Conservation (phyloP, 2,329 filamentous ascomycete genomes). For the Fusarium sp. region DNA sequence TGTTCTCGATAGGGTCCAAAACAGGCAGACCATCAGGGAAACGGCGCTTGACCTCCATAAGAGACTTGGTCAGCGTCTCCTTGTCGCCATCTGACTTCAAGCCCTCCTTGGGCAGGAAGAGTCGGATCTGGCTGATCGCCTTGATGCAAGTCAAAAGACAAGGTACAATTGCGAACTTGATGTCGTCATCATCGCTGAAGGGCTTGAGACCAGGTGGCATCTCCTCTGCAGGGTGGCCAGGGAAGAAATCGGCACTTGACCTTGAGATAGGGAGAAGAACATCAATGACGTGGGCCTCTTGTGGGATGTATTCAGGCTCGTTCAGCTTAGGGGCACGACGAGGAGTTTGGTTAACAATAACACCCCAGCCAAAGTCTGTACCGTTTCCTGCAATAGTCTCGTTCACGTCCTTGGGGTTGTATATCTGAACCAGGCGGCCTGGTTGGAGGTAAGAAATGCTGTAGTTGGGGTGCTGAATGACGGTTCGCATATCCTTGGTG, state of each 20-base stretch:
- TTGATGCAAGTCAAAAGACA: slow-evolving; percentile 89
- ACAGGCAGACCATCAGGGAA: slow-evolving; percentile 94
- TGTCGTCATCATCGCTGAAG: slow-evolving; percentile 47
- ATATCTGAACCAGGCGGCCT: slow-evolving; percentile 89
- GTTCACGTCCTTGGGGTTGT: slow-evolving; percentile 69
- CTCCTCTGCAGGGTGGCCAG: slow-evolving; percentile 53
- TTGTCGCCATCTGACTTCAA: slow-evolving; percentile 75
- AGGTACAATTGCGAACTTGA: slow-evolving; percentile 68
- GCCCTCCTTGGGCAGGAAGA: slow-evolving; percentile 83
- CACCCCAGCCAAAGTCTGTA: slow-evolving; percentile 92
- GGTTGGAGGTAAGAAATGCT: slow-evolving; percentile 86
- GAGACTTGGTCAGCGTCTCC: slow-evolving; percentile 73
- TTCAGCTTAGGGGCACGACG: slow-evolving; percentile 76
- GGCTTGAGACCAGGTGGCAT: slow-evolving; percentile 72
- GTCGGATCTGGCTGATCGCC: slow-evolving; percentile 83
- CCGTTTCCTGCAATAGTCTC: slow-evolving; percentile 54
- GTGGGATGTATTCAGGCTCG: slow-evolving; percentile 75
- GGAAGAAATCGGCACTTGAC: slow-evolving; percentile 61
- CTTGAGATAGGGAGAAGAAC: slow-evolving; percentile 76
- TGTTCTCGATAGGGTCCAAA: slow-evolving; percentile 94
- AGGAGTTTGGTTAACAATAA: slow-evolving; percentile 79
- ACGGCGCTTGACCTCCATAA: slow-evolving; percentile 84
- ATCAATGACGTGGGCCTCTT: slow-evolving; percentile 86
- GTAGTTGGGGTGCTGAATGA: slow-evolving; percentile 93
- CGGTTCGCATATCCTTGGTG: slow-evolving; percentile 87